These are phyloP conservation scores for Themeda triandra DNA, from an alignment of 176 grass and related monocot genomes.

Conservation along the genomic window DNA sequence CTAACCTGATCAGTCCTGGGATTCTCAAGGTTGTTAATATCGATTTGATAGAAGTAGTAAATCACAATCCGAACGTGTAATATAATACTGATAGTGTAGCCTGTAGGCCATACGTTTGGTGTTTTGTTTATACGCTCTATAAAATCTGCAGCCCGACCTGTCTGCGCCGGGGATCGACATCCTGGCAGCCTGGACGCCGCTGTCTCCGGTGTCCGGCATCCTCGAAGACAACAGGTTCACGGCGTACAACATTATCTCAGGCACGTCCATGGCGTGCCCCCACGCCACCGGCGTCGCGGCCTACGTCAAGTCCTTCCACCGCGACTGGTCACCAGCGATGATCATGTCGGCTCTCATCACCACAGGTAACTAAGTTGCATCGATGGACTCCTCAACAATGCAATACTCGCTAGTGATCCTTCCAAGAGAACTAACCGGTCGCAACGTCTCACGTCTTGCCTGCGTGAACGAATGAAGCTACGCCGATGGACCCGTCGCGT, in stretches of 20 bases:
- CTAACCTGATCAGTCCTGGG: slow-evolving; percentile 39
- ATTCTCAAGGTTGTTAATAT: slow-evolving; percentile 44
- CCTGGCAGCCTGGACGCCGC: slow-evolving; percentile 38
- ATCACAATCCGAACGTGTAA: too few relatives aligned
- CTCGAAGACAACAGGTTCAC: not conserved
- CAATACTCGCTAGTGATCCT: too few relatives aligned
- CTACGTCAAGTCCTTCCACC: slow-evolving; percentile 58
- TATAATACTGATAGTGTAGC: not conserved
- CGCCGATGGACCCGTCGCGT: slow-evolving; percentile 34
- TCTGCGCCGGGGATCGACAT: slow-evolving; percentile 48
- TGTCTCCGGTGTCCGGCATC: not conserved
- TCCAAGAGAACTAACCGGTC: not conserved
- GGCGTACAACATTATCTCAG: slow-evolving; percentile 28
- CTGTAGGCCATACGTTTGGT: too few relatives aligned
- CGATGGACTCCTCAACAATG: not conserved
- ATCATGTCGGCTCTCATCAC: slow-evolving; percentile 60
- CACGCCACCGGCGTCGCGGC: slow-evolving; percentile 30
- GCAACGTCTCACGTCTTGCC: not conserved
- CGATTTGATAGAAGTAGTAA: too few relatives aligned
- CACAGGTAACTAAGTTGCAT: slow-evolving; percentile 9
- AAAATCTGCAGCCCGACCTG: slow-evolving; percentile 45
- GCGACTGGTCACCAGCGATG: slow-evolving; percentile 49
- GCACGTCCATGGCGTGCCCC: slow-evolving; percentile 51
- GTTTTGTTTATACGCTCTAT: too few relatives aligned
- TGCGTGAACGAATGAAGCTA: slow-evolving; percentile 12